Percentiles rank a stretch among this genome's conserved stretches.
These are phyloP conservation scores for Trichoderma harzianum DNA, from an alignment of 2,329 filamentous ascomycete genomes.

Conservation along the genomic window DNA sequence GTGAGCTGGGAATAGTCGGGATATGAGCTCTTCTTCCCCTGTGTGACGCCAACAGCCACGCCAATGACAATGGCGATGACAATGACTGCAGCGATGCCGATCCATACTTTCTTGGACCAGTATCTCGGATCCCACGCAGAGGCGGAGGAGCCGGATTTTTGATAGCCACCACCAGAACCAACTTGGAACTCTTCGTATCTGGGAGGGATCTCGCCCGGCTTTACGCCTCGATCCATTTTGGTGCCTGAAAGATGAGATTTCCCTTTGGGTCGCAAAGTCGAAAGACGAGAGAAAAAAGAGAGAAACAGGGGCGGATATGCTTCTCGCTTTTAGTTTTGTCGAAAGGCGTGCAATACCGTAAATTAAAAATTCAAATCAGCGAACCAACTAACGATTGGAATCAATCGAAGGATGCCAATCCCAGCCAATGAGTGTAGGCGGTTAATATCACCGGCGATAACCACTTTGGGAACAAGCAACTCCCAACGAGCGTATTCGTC, in stretches of 20 bases:
- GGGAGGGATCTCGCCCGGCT: conserved; percentile 26
- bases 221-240: conserved; percentile 15
- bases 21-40: conserved; percentile 41
- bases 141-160: conserved; percentile 26
- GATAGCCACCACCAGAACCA: conserved; percentile 21
- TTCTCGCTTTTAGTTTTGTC: background rate
- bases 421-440: background rate
- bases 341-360: background rate
- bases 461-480: conserved; percentile 1
- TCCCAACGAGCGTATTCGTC: background rate
- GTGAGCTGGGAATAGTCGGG: conserved; percentile 46
- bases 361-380: background rate
- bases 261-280: background rate
- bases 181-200: conserved; percentile 31
- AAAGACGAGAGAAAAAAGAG: background rate
- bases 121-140: conserved; percentile 47
- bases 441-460: conserved; percentile 7
- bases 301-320: background rate
- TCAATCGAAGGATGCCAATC: background rate
- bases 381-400: background rate
- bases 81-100: conserved; percentile 28
- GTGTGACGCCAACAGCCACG: conserved; percentile 43
- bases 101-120: conserved; percentile 54
- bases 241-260: background rate
- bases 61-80: conserved; percentile 44